A percentile compares a stretch with the other conserved stretches of the same genome.
phyloP scores from a whole-genome alignment of 495 filamentous ascomycete species.

The Xanthoparmelia taractica region DNA sequence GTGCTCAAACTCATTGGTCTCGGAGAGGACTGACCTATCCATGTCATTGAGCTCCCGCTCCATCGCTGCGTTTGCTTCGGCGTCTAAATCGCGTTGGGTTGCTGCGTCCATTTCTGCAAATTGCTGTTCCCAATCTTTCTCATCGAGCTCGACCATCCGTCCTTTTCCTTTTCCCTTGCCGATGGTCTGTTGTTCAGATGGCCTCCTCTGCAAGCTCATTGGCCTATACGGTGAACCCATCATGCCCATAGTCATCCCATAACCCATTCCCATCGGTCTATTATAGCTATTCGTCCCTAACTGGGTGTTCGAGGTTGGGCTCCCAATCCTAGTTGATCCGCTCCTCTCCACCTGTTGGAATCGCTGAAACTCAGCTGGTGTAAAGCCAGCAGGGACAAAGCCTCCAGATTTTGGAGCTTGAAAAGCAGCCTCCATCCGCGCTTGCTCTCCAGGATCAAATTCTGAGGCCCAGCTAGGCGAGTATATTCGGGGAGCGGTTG shows the following conservation, averaged over 20 bases:
- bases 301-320: slow-evolving; percentile 40
- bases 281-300: slow-evolving; percentile 49
- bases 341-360: slow-evolving; percentile 65
- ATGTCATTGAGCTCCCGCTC: slow-evolving; percentile 85
- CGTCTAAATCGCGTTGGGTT: slow-evolving; percentile 55
- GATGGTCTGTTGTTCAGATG: slow-evolving; percentile 41
- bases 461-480: slow-evolving; percentile 63
- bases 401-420: slow-evolving; percentile 43
- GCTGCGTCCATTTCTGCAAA: slow-evolving; percentile 81
- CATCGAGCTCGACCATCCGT: slow-evolving; percentile 86
- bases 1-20: slow-evolving; percentile 52
- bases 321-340: slow-evolving; percentile 48
- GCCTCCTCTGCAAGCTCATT: slow-evolving; percentile 46
- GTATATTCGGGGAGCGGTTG: slow-evolving; percentile 48
- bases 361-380: slow-evolving; percentile 74
- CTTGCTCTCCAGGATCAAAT: slow-evolving; percentile 60
- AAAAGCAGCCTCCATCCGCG: slow-evolving; percentile 74
- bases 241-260: slow-evolving; percentile 42
- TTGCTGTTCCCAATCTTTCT: slow-evolving; percentile 90
- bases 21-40: slow-evolving; percentile 65
- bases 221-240: slow-evolving; percentile 36
- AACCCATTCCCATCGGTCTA: slow-evolving; percentile 55
- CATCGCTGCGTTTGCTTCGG: slow-evolving; percentile 65
- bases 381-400: slow-evolving; percentile 55
- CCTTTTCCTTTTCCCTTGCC: slow-evolving; percentile 81